Base-by-base conservation (phyloP, 2,329 filamentous ascomycete species). In the Colletotrichum spinosum region DNA sequence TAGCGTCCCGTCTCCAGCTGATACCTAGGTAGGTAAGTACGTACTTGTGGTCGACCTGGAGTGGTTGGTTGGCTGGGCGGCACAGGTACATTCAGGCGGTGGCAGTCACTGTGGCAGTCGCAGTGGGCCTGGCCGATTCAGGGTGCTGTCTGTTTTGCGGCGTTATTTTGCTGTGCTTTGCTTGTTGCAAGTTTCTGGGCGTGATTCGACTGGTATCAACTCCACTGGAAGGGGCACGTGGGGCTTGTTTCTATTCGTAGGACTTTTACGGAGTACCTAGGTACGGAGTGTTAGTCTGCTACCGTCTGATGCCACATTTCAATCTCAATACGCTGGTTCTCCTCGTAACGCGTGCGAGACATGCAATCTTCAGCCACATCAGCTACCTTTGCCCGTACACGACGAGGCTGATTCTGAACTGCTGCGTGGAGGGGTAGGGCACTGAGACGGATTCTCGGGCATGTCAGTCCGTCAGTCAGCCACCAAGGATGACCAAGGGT, bases 211-310 rank as follows among this genome's bases (percentile, higher is more conserved):
- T 41, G 45, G 12, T 51, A 46, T 13, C 58, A 44, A 37, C 58
- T 56, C 59, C 63, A 62, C 53, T 15, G 35, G 42, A 56, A 44
- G 49, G 55, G 65, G 61, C 44, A 53, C 46, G 53, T 67, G 61
- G 65, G 61, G 61, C 56, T 6, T 54, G 65, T 61, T 67, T 49
- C 65, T 66, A 67, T 67, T 67, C 65, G 39, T 61, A 53, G 56
- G 48, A 48, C 39, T n/a, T 57, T 57, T 57, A 63, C 35, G 25
- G 25, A 25, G 25, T 25, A 17, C 17, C 17, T 17, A 25, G 25
- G 25, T 25, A 25, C 25, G 25, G 25, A 25, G 25, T 25, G 17
- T 17, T 17, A 17, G 17, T 17, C 25, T 25, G 25, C 25, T 25
- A 4, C 25, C 25, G 25, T 25, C 25, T 25, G 4, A 25, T 25